phyloP scores from a whole-genome alignment of 176 grass and related monocot genomes.

The Echinochloa phyllopogon region DNA sequence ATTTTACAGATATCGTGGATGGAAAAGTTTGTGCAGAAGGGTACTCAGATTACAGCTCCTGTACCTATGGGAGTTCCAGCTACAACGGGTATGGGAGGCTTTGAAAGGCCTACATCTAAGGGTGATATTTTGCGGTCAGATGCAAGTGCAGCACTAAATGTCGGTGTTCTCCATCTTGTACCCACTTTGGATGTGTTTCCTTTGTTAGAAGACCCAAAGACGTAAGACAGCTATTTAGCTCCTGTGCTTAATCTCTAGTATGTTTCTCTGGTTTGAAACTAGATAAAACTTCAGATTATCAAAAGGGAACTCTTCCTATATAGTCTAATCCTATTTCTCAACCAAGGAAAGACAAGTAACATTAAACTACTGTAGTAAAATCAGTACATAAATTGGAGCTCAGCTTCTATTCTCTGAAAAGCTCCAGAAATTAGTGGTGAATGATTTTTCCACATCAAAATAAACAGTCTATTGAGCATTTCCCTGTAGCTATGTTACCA shows the following conservation, averaged over 20 bases:
- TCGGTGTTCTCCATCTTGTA: constrained; percentile 97
- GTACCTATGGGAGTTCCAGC: constrained; percentile 90
- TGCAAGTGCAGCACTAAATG: constrained; percentile 88
- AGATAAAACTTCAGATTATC: constrained; percentile 4
- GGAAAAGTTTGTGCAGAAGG: constrained; percentile 99
- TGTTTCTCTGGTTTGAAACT: constrained; percentile 11
- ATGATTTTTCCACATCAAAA: not conserved
- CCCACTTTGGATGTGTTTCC: constrained; percentile 95
- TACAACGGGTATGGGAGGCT: constrained; percentile 98
- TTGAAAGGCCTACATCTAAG: constrained; percentile 89
- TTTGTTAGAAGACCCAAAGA: constrained; percentile 85
- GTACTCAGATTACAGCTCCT: constrained; percentile 95
- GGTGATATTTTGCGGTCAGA: constrained; percentile 88
- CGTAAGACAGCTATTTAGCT: constrained; percentile 59
- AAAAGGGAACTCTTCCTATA: not conserved
- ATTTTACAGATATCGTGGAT: constrained; percentile 96
- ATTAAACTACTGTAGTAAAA: constrained; percentile 28
- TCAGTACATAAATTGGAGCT: constrained; percentile 28
- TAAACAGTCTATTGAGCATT: constrained; percentile 9
- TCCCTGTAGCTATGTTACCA: not conserved
- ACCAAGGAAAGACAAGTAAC: constrained; percentile 25
- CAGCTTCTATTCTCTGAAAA: constrained; percentile 9
- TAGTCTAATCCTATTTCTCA: constrained; percentile 11
- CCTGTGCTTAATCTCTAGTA: constrained; percentile 14
- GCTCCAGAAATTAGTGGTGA: constrained; percentile 2